These are phyloP conservation scores for Nicotiana rustica DNA, from an alignment of 305 asterid genomes.

Conservation along the genomic window DNA sequence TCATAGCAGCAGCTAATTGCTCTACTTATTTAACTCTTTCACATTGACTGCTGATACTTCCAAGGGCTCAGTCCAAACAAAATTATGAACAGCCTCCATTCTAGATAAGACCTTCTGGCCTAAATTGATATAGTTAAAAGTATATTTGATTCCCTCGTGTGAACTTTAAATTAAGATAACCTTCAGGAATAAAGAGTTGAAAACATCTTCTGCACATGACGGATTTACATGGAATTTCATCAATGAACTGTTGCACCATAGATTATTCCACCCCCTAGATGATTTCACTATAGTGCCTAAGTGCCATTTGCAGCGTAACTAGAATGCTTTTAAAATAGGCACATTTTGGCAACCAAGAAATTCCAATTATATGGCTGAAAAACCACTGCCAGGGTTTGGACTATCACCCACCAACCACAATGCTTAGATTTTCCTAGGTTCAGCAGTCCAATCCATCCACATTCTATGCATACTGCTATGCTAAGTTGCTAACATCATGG, in stretches of 20 bases:
- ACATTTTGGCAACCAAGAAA: slow-evolving; percentile 4
- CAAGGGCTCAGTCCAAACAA: slow-evolving; percentile 18
- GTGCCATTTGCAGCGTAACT: neutral
- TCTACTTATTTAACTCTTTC: neutral
- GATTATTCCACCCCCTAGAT: neutral
- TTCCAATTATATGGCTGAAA: neutral
- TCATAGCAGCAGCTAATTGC: neutral
- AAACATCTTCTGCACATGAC: slow-evolving; percentile 16
- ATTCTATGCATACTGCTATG: slow-evolving; percentile 23
- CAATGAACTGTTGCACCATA: neutral
- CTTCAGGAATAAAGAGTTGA: neutral
- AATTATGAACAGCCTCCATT: slow-evolving; percentile 23
- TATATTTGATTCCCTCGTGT: neutral
- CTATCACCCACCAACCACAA: neutral
- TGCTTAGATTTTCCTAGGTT: slow-evolving; percentile 12
- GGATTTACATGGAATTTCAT: neutral
- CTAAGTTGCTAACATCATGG: neutral
- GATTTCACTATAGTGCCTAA: neutral
- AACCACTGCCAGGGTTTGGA: slow-evolving; percentile 13
- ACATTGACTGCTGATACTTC: neutral
- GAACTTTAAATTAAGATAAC: neutral
- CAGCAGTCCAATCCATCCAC: neutral
- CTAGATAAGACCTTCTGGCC: slow-evolving; percentile 10
- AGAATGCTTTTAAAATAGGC: neutral
- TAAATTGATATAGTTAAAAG: neutral